Evolutionary conservation across 2,329 filamentous ascomycete species (phyloP), one percentile per base, ranked within the genome.

Genomic region (Fusarium mexicanum): DNA sequence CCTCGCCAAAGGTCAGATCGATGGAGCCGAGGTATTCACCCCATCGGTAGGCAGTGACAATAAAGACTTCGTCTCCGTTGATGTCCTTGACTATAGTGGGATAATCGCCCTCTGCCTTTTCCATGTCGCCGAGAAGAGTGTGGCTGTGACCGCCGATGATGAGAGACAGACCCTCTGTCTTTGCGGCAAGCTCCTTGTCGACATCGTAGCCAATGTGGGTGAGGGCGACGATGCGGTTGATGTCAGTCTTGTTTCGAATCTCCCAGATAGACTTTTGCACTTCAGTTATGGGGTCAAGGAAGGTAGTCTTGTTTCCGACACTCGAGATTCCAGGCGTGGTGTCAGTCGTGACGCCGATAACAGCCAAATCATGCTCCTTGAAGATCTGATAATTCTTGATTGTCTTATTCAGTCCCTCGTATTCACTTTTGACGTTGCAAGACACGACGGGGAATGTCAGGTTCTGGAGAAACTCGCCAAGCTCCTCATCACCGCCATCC

Each of bases 21-120:
- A 92, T 92, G 79, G 91, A 91, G 65, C 91, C 91, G 6, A 92
- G 81, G 64, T 92, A 92, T 81, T 92, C 89, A 59, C 91, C 91
- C 91, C 91, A 92, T 71, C 90, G 87, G 78, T 90, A 92, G 6
- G 90, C 88, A 13, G 90, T 91, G 24, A 93, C 91, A 76, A 92
- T 87, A 77, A 92, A 92, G 57, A 92, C 91, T 76, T 92, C 91
- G 40, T 92, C 88, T 50, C 89, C 90, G 57, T 89, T 87, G 70
- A 85, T 80, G 79, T 92, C 91, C 35, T 87, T 81, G 60, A 87
- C 86, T 58, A 92, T 89, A 20, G 91, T 92, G 4, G 91, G 91
- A 77, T 92, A 92, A 14, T 87, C 84, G 40, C 90, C 91, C 75
- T 86, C 84, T 20, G 90, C 87, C 31, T 84, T 85, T n/a, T 85